phyloP scores from a whole-genome alignment of 371 early-diverging fungal species.

The Rhizomucor pusillus region DNA sequence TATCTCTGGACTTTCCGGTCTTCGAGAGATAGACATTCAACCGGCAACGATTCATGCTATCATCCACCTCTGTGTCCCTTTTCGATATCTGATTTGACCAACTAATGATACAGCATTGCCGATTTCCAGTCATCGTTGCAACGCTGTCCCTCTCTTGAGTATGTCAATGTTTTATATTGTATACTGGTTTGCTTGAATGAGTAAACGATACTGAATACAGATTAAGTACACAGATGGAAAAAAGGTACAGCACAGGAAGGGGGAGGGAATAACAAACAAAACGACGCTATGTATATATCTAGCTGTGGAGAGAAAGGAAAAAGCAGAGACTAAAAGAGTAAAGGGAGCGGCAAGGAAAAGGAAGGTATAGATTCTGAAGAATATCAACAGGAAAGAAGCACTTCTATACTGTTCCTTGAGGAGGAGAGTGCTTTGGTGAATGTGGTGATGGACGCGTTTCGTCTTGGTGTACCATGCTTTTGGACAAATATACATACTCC shows the following conservation, averaged over 20 bases:
- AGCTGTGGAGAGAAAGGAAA: not conserved
- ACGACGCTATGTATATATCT: not conserved
- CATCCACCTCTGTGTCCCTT: no score
- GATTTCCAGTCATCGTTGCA: no score
- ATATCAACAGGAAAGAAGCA: not conserved
- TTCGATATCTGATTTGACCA: no score
- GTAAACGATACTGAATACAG: slow-evolving; percentile 7
- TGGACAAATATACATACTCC: slow-evolving; percentile 20
- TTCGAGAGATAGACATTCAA: no score
- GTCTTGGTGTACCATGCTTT: slow-evolving; percentile 18
- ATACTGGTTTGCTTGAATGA: no score
- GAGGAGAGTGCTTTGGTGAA: not conserved
- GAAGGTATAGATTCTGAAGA: not conserved
- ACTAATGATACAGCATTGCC: no score
- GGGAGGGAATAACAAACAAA: not conserved
- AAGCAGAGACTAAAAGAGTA: not conserved
- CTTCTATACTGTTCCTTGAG: slow-evolving; percentile 9
- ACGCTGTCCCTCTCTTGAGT: no score
- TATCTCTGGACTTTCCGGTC: no score
- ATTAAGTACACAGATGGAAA: slow-evolving; percentile 8
- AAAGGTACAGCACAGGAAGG: slow-evolving; percentile 10
- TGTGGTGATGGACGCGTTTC: slow-evolving; percentile 1
- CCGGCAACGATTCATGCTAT: no score
- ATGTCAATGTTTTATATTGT: no score
- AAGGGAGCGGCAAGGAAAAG: not conserved